Evolutionary conservation across 2,329 filamentous ascomycete species (phyloP), one percentile per base, ranked within the genome.

Genomic region (Ophiocordyceps camponoti-saundersi): DNA sequence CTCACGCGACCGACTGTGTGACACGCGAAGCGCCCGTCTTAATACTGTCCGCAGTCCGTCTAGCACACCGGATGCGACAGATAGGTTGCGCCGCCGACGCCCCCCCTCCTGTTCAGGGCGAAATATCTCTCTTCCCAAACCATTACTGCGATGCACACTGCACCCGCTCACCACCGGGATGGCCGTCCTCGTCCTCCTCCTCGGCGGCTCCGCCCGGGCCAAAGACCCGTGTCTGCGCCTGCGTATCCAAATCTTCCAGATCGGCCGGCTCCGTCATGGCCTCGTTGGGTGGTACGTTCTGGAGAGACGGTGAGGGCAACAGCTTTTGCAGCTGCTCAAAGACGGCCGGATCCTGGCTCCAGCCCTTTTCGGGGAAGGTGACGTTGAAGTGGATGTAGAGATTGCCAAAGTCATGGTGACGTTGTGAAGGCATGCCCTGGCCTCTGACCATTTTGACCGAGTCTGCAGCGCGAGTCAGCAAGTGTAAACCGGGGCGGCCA

Each of bases 311-410:
- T 2, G 83, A 67, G 2, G 90, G 90, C n/a, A 98, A 77, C 47
- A 95, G 80, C 56, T 80, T 75, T 60, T 92, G 88, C 39, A 98
- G 80, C 13, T 81, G 72, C 48, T 85, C 78, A 56, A 94, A 84
- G 51, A 85, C 82, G 48, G 79, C 72, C 16, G 79, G 70, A 46
- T 82, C 72, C 36, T 76, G 62, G 36, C 77, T 76, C 75, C 78
- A 83, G 60, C 77, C 72, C 69, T 80, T 82, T 59, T 85, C 82
- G 44, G 92, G 92, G 76, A 98, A 96, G 69, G 94, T 95, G 68
- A 98, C 88, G 59, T 85, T 82, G 70, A 98, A 98, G 62, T 94
- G 87, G 60, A 98, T 88, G 72, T 92, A 98, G 57, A 98, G 73
- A 69, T 98, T 95, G 59, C 92, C 92, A 61, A 77, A 80, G 66